Evolutionary conservation across 2,329 filamentous ascomycete species (phyloP).

Genomic region (Phaeosphaeria sp.): DNA sequence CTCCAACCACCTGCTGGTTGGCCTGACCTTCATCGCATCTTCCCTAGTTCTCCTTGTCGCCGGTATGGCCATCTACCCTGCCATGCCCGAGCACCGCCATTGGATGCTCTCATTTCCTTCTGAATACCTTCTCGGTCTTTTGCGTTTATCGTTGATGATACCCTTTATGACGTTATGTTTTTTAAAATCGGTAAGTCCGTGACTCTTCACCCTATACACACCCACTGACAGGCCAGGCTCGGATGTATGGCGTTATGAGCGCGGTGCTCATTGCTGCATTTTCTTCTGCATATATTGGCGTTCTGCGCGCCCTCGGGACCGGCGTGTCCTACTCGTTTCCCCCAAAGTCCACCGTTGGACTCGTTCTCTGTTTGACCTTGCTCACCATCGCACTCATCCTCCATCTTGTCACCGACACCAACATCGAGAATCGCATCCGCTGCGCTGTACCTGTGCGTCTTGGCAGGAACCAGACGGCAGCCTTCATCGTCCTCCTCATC

Average conservation of each 20-base stretch:
- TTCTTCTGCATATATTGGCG: conserved; percentile 43
- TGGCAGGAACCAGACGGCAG: conserved; percentile 38
- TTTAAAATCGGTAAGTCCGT: conserved; percentile 39
- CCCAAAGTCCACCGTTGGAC: conserved; percentile 41
- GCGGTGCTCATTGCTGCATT: conserved; percentile 41
- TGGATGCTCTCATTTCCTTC: conserved; percentile 42
- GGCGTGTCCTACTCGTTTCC: conserved; percentile 43
- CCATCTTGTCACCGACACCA: conserved; percentile 37
- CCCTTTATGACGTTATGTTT: conserved; percentile 47
- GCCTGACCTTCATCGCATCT: conserved; percentile 39
- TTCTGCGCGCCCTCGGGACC: conserved; percentile 40
- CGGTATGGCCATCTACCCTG: conserved; percentile 36
- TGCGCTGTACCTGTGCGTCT: conserved; percentile 39
- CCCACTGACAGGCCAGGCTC: conserved; percentile 33
- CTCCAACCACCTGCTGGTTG: conserved; percentile 34
- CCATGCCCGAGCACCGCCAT: conserved; percentile 44
- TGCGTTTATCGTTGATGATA: conserved; percentile 47
- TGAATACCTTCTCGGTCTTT: conserved; percentile 42
- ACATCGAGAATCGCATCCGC: conserved; percentile 36
- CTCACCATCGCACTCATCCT: conserved; percentile 42
- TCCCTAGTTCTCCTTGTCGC: conserved; percentile 37
- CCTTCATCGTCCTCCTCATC: conserved; percentile 51
- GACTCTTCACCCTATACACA: not conserved
- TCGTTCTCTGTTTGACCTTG: conserved; percentile 36
- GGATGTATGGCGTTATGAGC: conserved; percentile 44